Conservation (phyloP, 1,284 basidiomycete genomes). For the Tremellales sp. region DNA sequence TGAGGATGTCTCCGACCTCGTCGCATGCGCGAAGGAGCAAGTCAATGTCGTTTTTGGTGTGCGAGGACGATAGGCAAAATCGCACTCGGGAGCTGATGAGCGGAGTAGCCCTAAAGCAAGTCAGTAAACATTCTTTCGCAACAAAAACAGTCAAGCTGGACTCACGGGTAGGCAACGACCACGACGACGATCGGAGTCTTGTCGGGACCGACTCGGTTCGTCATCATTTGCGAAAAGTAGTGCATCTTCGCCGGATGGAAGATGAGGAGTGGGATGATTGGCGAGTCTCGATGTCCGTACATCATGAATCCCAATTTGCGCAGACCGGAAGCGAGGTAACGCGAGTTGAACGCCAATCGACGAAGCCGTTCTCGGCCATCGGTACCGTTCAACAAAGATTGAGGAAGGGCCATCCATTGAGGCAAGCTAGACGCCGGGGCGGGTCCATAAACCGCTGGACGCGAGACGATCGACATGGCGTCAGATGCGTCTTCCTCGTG, state of each 20-base stretch:
- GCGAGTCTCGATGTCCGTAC: constrained; percentile 85
- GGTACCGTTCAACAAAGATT: constrained; percentile 65
- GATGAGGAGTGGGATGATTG: constrained; percentile 87
- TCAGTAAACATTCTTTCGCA: too few relatives aligned
- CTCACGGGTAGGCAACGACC: constrained; percentile 72
- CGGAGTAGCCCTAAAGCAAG: constrained; percentile 83
- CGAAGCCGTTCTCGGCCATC: constrained; percentile 80
- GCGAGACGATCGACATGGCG: constrained; percentile 49
- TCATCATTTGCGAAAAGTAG: constrained; percentile 84
- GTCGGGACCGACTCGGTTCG: constrained; percentile 60
- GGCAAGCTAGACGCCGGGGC: constrained; percentile 62
- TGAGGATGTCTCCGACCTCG: constrained; percentile 82
- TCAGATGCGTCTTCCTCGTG: constrained; percentile 28
- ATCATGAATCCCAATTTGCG: constrained; percentile 95
- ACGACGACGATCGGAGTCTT: constrained; percentile 69
- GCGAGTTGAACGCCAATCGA: constrained; percentile 89
- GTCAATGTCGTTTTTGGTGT: constrained; percentile 97
- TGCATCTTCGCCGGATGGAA: constrained; percentile 94
- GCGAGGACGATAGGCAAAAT: constrained; percentile 90
- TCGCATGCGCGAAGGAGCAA: constrained; percentile 79
- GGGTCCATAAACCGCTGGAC: constrained; percentile 55
- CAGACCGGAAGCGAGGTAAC: constrained; percentile 83
- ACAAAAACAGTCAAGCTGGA: too few relatives aligned
- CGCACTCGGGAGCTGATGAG: constrained; percentile 84
- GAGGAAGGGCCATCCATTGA: constrained; percentile 67